Base-by-base conservation (phyloP, 208 protist genomes). In the Crithidia mellificae region DNA sequence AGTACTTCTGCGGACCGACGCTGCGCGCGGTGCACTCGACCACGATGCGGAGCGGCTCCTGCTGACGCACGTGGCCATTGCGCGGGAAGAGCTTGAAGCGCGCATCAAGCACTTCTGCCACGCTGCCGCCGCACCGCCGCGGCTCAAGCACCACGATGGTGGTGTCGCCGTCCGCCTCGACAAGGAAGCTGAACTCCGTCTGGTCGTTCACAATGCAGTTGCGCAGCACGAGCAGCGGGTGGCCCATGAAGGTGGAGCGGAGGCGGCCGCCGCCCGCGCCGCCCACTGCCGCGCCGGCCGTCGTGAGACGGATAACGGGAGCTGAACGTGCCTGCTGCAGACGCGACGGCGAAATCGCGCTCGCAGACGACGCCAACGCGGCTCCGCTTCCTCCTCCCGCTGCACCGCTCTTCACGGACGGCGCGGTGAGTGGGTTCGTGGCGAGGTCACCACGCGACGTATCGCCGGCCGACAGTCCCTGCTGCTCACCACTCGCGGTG, bases 71-170 rank as follows among this genome's bases (percentile, higher is more conserved):
- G 19, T 63, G 55, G 0, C 90, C 90, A 57, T 89, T 91, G 9
- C 84, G 80, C 30, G 85, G 87, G 39, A 84, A 85, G 67, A 93
- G 86, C 63, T 89, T 88, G 71, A 95, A 95, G 1, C 80, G 79
- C 11, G 86, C 87, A 44, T 95, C 90, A 15, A 91, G 73, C 17
- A 74, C 66, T 29, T 83, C 66, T 3, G 68, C 49, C 14, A 77
- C 63, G 50, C 63, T 57, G 54, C 68, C 74, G 34, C 77, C 78
- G 53, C 82, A 91, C 15, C 86, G 81, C 53, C 84, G 68, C 11
- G 90, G 86, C 59, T 95, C 84, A 1, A 93, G 78, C 11, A 95
- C 70, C 44, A 93, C 90, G 44, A 95, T 68, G 15, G 84, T 85
- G 0, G 87, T 93, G 34, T 75, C 58, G 36, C 32, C 36, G 25